Percentiles rank a stretch among this genome's conserved stretches.
Conservation (phyloP, 805 yeast genomes). For the Saturnispora diversa region DNA sequence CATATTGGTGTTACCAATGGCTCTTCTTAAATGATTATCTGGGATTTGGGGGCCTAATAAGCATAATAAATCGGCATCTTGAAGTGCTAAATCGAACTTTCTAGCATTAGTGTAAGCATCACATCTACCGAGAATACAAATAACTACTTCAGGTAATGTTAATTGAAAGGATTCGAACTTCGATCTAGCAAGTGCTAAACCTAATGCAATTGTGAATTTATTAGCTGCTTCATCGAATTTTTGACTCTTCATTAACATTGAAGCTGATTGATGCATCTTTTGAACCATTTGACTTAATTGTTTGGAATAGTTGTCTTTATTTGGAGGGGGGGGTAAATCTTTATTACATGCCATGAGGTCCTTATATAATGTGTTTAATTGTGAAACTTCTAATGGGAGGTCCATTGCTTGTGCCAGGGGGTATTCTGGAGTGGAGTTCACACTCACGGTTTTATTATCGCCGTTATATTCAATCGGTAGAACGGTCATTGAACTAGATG, state of each 20-base stretch:
- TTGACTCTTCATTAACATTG: slow-evolving; percentile 45
- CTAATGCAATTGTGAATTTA: slow-evolving; percentile 58
- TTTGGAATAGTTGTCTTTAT: slow-evolving; percentile 48
- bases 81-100: slow-evolving; percentile 50
- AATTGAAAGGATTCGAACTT: slow-evolving; percentile 70
- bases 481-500: slow-evolving; percentile 9
- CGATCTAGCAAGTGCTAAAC: slow-evolving; percentile 57
- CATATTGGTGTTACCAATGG: slow-evolving; percentile 53
- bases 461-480: slow-evolving; percentile 29
- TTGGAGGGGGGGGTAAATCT: slow-evolving; percentile 47
- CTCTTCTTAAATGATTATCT: slow-evolving; percentile 66
- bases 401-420: slow-evolving; percentile 18
- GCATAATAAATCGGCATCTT: slow-evolving; percentile 61
- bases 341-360: slow-evolving; percentile 40
- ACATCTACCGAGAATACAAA: slow-evolving; percentile 61
- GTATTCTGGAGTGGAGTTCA: slow-evolving; percentile 21
- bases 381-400: slow-evolving; percentile 27
- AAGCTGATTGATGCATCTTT: slow-evolving; percentile 58
- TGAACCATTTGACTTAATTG: slow-evolving; percentile 51
- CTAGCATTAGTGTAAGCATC: slow-evolving; percentile 56
- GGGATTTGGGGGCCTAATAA: slow-evolving; percentile 52
- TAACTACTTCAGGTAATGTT: slow-evolving; percentile 58
- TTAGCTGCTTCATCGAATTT: slow-evolving; percentile 54
- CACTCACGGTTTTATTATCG: slow-evolving; percentile 23
- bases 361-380: slow-evolving; percentile 28